Base-by-base conservation (phyloP, 1,284 basidiomycete genomes). In the Rhodotorula mucilaginosa region DNA sequence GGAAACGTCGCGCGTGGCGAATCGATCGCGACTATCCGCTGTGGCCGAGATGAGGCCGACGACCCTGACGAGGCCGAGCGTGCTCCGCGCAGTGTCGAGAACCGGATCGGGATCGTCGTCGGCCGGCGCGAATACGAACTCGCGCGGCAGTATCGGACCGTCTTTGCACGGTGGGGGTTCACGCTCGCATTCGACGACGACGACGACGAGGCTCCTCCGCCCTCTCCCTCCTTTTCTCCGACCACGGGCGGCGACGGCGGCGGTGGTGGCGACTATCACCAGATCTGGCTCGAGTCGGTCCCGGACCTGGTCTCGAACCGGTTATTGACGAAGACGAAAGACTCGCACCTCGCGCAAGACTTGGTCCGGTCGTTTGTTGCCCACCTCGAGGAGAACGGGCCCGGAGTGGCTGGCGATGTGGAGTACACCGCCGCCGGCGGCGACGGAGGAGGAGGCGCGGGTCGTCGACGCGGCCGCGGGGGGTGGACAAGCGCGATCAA, bases 401-500 rank as follows among this genome's bases (percentile, higher is more conserved):
- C 26, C 0, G 47, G 51, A 5, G 18, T 19, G 8, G 26, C 44
- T 12, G 47, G 58, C 13, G 19, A 44, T 52, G 44, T 34, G 8
- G 31, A 52, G 7, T 19, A 29, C 19, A 10, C 56, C 3, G 19
- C 31, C 10, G 34, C 39, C n/a, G 18, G 13, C 12, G 23, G 39
- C 49, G 34, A 12, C 18, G 46, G 59, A 18, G 47, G 21, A 31
- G 44, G 2, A 10, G 66, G 81, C 81, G 58, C 79, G 10, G 39
- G 10, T 44, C 39, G 39, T 44, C 39, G 39, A 39, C 39, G 39
- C 12, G 39, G 39, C 12, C 39, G 39, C 10, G 39, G 39, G 39
- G 39, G 79, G 70, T 94, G 91, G 92, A 82, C 89, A 67, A 86
- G 85, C 74, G 87, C 88, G 47, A 80, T 93, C 63, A 86, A 90